Evolutionary conservation across 1,139 yeast species (phyloP), one percentile per base, ranked within the genome.

Genomic region (Yamadazyma atlantica): DNA sequence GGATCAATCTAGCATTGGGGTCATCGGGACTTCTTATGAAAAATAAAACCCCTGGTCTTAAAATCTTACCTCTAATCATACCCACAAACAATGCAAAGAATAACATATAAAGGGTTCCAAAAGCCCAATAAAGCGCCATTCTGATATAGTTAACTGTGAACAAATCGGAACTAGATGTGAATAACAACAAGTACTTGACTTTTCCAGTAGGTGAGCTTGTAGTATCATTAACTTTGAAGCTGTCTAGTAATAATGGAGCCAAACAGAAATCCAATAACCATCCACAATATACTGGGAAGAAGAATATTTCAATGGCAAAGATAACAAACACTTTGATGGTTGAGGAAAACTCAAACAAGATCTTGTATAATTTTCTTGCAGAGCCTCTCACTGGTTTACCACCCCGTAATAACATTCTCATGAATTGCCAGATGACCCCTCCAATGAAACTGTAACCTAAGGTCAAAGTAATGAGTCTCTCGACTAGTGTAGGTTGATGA

Each of bases 21-120:
- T 92, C 97, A 50, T 90, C 96, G 2, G 97, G 96, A 23, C 95
- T 89, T 46, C 96, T 74, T 40, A 94, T 86, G 62, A 94, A 92
- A 60, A 80, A 92, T 32, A 92, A 66, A 2, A 88, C 96, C 5
- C 98, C 99, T 0, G 87, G 83, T 39, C 99, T 77, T 48, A 92
- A 73, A 30, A 89, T 81, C 39, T 69, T 64, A 30, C 75, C 67
- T 45, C 98, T 73, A 25, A 84, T 74, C 88, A 89, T 83, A 4
- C 95, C 87, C 27, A 92, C 90, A 61, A 80, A 92, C 35, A 85
- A 65, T 1, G 97, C 96, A 63, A 92, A 82, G 51, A 80, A 69
- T 46, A 85, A 81, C 97, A 94, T 90, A 63, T 88, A 92, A 15
- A 74, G 51, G 0, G 96, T 88, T 8, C 98, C 98, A 25, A 75